phyloP scores from a whole-genome alignment of 129 eudicot species.

The Logfia minima region DNA sequence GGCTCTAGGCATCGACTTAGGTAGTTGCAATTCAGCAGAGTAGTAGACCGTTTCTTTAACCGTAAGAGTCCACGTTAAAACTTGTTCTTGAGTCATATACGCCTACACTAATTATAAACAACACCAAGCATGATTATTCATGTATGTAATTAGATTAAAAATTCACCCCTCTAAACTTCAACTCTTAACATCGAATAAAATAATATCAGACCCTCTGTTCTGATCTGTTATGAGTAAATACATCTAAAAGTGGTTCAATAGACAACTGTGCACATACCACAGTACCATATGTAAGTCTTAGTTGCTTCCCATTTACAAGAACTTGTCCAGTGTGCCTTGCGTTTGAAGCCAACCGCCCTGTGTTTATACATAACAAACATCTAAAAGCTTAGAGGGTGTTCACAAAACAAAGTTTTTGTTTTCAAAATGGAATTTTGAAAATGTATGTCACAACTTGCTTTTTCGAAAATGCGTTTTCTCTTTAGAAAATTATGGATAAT shows the following conservation, averaged over 20 bases:
- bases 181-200: too few species aligned
- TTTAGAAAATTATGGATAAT: too few species aligned
- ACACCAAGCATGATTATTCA: background rate
- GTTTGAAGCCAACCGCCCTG: slow-evolving; percentile 34
- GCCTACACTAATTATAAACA: slow-evolving; percentile 42
- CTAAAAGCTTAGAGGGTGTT: background rate
- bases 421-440: background rate
- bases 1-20: slow-evolving; percentile 51
- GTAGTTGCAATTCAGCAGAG: slow-evolving; percentile 77
- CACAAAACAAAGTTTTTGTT: background rate
- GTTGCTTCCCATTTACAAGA: slow-evolving; percentile 28
- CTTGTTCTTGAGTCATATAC: slow-evolving; percentile 78
- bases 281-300: slow-evolving; percentile 34
- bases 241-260: background rate
- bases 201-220: too few species aligned
- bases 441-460: too few species aligned
- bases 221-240: background rate
- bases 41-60: slow-evolving; percentile 74
- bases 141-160: background rate
- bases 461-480: too few species aligned
- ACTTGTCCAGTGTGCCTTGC: slow-evolving; percentile 26
- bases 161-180: too few species aligned
- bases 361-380: background rate
- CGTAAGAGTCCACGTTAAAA: slow-evolving; percentile 61
- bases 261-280: slow-evolving; percentile 15